Evolutionary conservation across 139 green algal genomes (phyloP).

Genomic region (Tetradesmus lagerheimii): DNA sequence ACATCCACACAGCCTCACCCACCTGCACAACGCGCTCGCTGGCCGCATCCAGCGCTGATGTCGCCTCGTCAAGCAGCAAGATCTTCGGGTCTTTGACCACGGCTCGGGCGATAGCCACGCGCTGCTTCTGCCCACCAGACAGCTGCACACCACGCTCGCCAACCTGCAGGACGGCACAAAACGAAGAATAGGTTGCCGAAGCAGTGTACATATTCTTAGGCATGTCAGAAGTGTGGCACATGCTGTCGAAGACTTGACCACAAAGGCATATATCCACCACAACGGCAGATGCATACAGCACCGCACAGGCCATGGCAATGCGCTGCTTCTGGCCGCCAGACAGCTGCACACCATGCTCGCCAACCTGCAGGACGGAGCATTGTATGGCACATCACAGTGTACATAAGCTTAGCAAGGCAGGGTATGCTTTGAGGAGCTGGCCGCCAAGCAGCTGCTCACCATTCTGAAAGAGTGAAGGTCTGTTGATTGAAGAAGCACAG

Average conservation of each 20-base stretch:
- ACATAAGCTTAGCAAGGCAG: too few species aligned
- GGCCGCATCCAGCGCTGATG: conserved; percentile 78
- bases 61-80: conserved; percentile 69
- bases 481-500: too few species aligned
- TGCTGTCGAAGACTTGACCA: too few species aligned
- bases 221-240: too few species aligned
- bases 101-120: conserved; percentile 84
- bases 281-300: conserved; percentile 45
- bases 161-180: conserved; percentile 6
- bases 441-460: conserved; percentile 69
- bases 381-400: too few species aligned
- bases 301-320: conserved; percentile 84
- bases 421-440: conserved; percentile 84
- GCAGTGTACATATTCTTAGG: too few species aligned
- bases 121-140: conserved; percentile 79
- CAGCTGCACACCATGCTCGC: conserved; percentile 64
- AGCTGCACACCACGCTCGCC: conserved; percentile 66
- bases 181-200: too few species aligned
- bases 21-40: conserved; percentile 72
- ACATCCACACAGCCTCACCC: too few species aligned
- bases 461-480: too few species aligned
- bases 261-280: too few species aligned
- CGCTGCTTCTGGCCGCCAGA: conserved; percentile 81
- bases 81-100: conserved; percentile 80
- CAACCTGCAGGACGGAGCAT: conserved; percentile 31